Base-by-base conservation (phyloP, 2,329 filamentous ascomycete genomes). In the Aspergillus cejpii region DNA sequence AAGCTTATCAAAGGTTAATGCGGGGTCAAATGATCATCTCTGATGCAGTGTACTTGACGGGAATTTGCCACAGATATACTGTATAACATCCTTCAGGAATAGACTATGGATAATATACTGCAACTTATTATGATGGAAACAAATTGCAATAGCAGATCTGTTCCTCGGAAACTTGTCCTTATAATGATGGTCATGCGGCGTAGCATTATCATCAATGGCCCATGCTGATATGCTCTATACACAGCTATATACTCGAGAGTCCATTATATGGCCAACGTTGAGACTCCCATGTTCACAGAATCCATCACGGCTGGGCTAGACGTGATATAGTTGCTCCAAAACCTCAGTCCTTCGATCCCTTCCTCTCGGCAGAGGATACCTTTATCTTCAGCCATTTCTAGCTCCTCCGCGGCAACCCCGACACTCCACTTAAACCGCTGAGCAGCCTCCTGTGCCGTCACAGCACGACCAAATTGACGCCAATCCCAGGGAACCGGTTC, bases 361-460 rank as follows among this genome's bases (percentile, higher is more conserved):
- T 94, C 90, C 64, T 98, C 92, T 38, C 92, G 83, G 64, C 91
- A 97, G 15, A 98, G 65, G 2, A 82, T 80, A 0, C 92, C 92
- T 44, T 79, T 81, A 64, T 97, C 91, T 66, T 98, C 92, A 0
- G 90, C 90, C 91, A 98, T 96, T 63, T 96, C 87, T 10, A 98
- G 74, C 69, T 98, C 92, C 64, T 97, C 92, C 48, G 85, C 86
- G 1, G 92, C 92, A 17, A 98, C 91, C 6, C 92, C 92, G 6
- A 98, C 84, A 63, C 92, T 97, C 92, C 92, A 98, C 5, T 90
- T 87, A 67, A 98, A 98, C 39, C 81, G 76, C 65, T 94, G 87
- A 0, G 92, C 92, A 0, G 82, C 80, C 60, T 97, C 90, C 61
- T 92, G 87, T 1, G 89, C 88, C 11, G 89, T 96, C 21, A 97